Percentiles rank a stretch among this genome's conserved stretches.
phyloP scores from a whole-genome alignment of 176 grass and related monocot genomes.

The Oryza coarctata region DNA sequence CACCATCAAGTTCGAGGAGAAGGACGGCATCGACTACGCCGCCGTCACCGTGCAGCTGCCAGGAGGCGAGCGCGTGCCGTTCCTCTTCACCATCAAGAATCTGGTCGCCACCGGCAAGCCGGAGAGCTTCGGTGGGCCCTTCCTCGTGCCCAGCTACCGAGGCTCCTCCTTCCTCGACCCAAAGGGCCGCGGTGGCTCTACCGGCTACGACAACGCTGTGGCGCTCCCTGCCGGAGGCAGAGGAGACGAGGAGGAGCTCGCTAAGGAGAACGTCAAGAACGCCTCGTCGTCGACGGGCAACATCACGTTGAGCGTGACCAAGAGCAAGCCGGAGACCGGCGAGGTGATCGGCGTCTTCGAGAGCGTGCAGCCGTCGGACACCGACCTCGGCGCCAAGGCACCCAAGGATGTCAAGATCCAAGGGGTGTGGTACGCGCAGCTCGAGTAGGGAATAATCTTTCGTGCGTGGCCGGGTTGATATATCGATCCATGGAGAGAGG shows the following conservation, averaged over 20 bases:
- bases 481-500: neutral
- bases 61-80: constrained; percentile 72
- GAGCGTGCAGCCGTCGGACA: constrained; percentile 89
- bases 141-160: constrained; percentile 84
- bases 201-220: constrained; percentile 79
- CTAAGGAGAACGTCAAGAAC: constrained; percentile 90
- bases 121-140: constrained; percentile 70
- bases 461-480: constrained; percentile 17
- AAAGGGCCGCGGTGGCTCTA: constrained; percentile 80
- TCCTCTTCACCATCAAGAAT: constrained; percentile 91
- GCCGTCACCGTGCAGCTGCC: constrained; percentile 87
- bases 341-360: constrained; percentile 82
- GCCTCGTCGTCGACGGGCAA: constrained; percentile 49
- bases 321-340: constrained; percentile 67
- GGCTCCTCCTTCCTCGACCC: constrained; percentile 84
- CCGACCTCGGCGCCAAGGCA: constrained; percentile 73
- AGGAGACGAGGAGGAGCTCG: constrained; percentile 83
- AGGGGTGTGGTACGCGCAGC: constrained; percentile 81
- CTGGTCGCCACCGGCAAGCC: constrained; percentile 80
- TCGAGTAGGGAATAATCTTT: constrained; percentile 38
- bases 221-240: constrained; percentile 82
- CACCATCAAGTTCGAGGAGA: constrained; percentile 75
- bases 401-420: constrained; percentile 95
- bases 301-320: constrained; percentile 72
- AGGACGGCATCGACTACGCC: constrained; percentile 86